Percentiles rank a stretch among this genome's conserved stretches.
Evolutionary conservation across 352 stramenopile species (phyloP).

Genomic region (Globisporangium nunn): DNA sequence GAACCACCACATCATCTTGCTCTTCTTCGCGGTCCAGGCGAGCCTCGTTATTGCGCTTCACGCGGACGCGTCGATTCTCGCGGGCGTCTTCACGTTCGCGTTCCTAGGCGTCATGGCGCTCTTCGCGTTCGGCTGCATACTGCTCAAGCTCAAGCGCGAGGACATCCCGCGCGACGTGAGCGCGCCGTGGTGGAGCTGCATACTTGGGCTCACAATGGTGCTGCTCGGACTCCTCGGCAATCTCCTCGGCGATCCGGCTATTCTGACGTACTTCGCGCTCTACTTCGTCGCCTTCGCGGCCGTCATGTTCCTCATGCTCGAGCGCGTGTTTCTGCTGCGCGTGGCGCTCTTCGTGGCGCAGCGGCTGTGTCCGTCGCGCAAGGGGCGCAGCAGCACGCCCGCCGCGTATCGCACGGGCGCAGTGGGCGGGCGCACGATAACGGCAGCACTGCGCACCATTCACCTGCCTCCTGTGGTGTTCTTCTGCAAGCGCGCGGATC

Average conservation of each 20-base stretch:
- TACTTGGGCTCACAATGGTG: conserved; percentile 18
- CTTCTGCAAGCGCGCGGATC: conserved; percentile 81
- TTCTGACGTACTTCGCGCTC: conserved; percentile 49
- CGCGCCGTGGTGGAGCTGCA: conserved; percentile 27
- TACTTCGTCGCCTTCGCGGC: conserved; percentile 41
- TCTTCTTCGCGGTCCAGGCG: conserved; percentile 58
- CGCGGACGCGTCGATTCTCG: conserved; percentile 60
- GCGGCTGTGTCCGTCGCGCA: conserved; percentile 10
- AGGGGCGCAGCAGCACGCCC: conserved; percentile 21
- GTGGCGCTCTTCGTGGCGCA: conserved; percentile 14
- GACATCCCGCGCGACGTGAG: conserved; percentile 51
- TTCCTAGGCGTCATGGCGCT: conserved; percentile 81
- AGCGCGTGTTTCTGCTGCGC: conserved; percentile 38
- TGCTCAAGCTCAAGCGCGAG: conserved; percentile 81
- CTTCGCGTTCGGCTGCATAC: conserved; percentile 73
- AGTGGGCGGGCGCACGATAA: conserved; percentile 33
- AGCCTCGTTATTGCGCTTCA: conserved; percentile 68
- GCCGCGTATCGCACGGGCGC: conserved; percentile 30
- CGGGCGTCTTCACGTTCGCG: conserved; percentile 79
- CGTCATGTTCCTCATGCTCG: conserved; percentile 46
- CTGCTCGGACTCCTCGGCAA: conserved; percentile 15
- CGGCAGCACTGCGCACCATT: conserved; percentile 36
- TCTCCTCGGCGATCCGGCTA: conserved; percentile 29
- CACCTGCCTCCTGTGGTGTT: conserved; percentile 71
- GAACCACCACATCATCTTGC: conserved; percentile 69